A percentile compares a stretch with the other conserved stretches of the same genome.
Conservation (phyloP, 176 grass and related monocot genomes). For the Carex cristatella region DNA sequence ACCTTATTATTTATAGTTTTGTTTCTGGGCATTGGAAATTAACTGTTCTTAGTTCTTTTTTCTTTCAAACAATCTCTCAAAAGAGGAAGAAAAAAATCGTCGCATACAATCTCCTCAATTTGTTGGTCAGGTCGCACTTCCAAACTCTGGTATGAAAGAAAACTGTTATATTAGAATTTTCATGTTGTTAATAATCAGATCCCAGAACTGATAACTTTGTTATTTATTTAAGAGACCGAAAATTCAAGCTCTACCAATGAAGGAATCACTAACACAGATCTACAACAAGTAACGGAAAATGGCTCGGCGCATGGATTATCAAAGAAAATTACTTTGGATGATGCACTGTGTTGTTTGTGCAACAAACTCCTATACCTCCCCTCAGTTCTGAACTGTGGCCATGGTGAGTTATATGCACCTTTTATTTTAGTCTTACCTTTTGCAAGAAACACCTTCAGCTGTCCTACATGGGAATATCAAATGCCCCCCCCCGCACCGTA, state of each 20-base stretch:
- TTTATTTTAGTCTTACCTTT: not conserved
- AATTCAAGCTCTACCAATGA: not conserved
- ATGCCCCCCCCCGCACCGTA: not conserved
- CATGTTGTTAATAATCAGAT: not conserved
- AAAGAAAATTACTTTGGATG: slow-evolving; percentile 48
- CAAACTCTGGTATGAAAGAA: slow-evolving; percentile 41
- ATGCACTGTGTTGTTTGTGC: slow-evolving; percentile 62
- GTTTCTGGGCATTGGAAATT: slow-evolving; percentile 2
- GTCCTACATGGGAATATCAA: not conserved
- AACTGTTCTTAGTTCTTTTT: not conserved
- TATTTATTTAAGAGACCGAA: not conserved
- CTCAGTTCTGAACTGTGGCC: slow-evolving; percentile 92
- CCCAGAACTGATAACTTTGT: not conserved
- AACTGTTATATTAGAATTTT: not conserved
- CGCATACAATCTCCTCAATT: slow-evolving; percentile 56
- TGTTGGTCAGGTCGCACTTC: slow-evolving; percentile 8
- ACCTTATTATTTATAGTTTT: slow-evolving; percentile 17
- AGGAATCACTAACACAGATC: not conserved
- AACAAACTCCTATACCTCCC: slow-evolving; percentile 64
- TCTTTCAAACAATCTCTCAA: not conserved
- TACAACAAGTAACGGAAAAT: slow-evolving; percentile 9
- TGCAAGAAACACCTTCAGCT: not conserved
- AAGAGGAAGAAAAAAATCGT: slow-evolving; percentile 57
- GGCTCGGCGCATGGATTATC: slow-evolving; percentile 11
- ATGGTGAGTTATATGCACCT: slow-evolving; percentile 47